Evolutionary conservation across 139 green algal genomes (phyloP).

Genomic region (Tetradesmus obliquus): DNA sequence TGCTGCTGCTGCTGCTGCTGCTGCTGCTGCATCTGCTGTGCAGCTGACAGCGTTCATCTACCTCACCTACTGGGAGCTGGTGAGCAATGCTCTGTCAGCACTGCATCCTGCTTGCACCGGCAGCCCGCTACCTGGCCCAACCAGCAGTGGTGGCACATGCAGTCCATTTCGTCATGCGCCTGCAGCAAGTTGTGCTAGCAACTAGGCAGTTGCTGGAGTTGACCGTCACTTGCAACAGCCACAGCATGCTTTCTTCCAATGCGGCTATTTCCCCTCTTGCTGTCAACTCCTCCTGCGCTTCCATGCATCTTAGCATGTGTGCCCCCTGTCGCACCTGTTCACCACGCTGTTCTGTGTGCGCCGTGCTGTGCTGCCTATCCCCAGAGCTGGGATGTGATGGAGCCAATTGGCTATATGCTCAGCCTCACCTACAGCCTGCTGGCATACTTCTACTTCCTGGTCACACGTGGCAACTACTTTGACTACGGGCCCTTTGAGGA

Average conservation of each 20-base stretch:
- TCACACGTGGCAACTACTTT: constrained; percentile 22
- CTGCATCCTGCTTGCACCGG: not conserved
- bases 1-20: not conserved
- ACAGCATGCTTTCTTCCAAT: too few relatives aligned
- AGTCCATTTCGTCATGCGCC: too few relatives aligned
- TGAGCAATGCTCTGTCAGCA: not conserved
- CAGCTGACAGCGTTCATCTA: constrained; percentile 52
- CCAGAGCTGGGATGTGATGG: constrained; percentile 60
- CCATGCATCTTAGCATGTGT: too few relatives aligned
- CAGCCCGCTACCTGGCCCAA: not conserved
- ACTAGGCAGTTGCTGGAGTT: too few relatives aligned
- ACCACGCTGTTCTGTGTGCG: too few relatives aligned
- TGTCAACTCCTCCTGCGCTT: too few relatives aligned
- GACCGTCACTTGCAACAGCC: too few relatives aligned
- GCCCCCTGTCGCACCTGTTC: too few relatives aligned
- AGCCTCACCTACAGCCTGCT: constrained; percentile 39
- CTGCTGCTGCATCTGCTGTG: not conserved
- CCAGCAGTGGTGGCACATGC: too few relatives aligned
- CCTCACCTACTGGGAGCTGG: constrained; percentile 49
- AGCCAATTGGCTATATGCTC: constrained; percentile 53
- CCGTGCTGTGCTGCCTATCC: too few relatives aligned
- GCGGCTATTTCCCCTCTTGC: too few relatives aligned
- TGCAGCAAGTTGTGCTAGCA: too few relatives aligned
- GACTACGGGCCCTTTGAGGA: constrained; percentile 41
- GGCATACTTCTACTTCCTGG: constrained; percentile 44